These are phyloP conservation scores for Pleurozium schreberi DNA, from an alignment of 225 moss, liverwort and hornwort genomes.

Conservation along the genomic window DNA sequence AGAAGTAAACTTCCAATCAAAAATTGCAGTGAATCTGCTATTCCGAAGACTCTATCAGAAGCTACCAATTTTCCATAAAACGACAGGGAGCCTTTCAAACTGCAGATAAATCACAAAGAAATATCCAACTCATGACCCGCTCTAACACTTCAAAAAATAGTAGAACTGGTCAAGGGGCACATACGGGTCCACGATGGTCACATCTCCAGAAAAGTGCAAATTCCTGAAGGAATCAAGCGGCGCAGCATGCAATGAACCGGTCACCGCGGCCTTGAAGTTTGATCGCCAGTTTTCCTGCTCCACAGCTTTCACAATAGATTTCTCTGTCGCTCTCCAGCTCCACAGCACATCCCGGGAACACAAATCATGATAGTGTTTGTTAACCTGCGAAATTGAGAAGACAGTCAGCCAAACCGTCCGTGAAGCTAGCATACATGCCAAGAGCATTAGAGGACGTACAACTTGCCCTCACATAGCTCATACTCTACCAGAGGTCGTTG, in stretches of 20 bases:
- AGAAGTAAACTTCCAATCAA: too few species aligned
- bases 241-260: slow-evolving; percentile 10
- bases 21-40: not conserved
- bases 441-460: too few species aligned
- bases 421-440: not conserved
- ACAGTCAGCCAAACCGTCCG: not conserved
- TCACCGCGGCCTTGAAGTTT: slow-evolving; percentile 6
- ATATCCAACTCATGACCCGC: not conserved
- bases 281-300: slow-evolving; percentile 13
- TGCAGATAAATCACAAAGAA: not conserved
- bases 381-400: slow-evolving; percentile 9
- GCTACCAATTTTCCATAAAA: not conserved
- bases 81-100: not conserved
- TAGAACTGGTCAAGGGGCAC: not conserved
- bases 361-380: slow-evolving; percentile 26
- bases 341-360: slow-evolving; percentile 33
- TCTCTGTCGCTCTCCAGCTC: slow-evolving; percentile 26
- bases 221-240: slow-evolving; percentile 6
- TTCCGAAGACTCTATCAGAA: not conserved
- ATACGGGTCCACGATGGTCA: slow-evolving; percentile 49
- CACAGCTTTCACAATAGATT: slow-evolving; percentile 8
- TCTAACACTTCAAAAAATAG: not conserved
- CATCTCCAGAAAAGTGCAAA: slow-evolving; percentile 37
- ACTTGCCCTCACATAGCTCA: not conserved
- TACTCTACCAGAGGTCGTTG: not conserved